These are phyloP conservation scores for Teratosphaeria epicoccoides DNA, from an alignment of 2,329 filamentous ascomycete species.

Conservation along the genomic window DNA sequence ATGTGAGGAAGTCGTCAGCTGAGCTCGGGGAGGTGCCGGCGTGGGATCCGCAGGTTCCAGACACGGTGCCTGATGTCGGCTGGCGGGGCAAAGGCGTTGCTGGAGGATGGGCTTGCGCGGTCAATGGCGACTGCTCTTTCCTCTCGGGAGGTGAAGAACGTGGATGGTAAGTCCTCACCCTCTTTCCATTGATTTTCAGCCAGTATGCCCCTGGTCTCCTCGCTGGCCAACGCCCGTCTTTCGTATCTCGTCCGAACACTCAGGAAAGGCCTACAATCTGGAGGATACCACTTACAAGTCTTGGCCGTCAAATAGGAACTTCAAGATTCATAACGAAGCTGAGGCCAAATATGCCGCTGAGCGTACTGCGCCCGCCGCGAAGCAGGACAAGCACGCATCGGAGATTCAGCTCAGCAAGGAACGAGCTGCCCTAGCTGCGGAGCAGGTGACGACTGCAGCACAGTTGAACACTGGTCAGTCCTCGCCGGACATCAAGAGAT, in stretches of 20 bases:
- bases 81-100: constrained; percentile 56
- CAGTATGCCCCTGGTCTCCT: background rate
- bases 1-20: constrained; percentile 34
- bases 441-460: background rate
- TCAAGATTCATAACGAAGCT: constrained; percentile 18
- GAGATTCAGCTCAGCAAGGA: background rate
- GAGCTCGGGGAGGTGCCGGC: constrained; percentile 6
- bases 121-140: constrained; percentile 79
- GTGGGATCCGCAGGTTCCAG: constrained; percentile 23
- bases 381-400: background rate
- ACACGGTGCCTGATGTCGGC: constrained; percentile 31
- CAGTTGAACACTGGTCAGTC: constrained; percentile 6
- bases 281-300: background rate
- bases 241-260: no score
- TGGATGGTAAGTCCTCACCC: constrained; percentile 59
- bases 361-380: background rate
- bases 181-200: constrained; percentile 13
- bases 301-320: constrained; percentile 18
- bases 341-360: background rate
- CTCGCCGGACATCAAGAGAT: background rate
- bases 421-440: background rate
- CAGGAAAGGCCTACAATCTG: no score
- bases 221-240: no score
- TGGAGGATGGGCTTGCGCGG: constrained; percentile 69
- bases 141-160: constrained; percentile 70